Evolutionary conservation across 2,329 filamentous ascomycete species (phyloP).

Genomic region (Colletotrichum spinosum): DNA sequence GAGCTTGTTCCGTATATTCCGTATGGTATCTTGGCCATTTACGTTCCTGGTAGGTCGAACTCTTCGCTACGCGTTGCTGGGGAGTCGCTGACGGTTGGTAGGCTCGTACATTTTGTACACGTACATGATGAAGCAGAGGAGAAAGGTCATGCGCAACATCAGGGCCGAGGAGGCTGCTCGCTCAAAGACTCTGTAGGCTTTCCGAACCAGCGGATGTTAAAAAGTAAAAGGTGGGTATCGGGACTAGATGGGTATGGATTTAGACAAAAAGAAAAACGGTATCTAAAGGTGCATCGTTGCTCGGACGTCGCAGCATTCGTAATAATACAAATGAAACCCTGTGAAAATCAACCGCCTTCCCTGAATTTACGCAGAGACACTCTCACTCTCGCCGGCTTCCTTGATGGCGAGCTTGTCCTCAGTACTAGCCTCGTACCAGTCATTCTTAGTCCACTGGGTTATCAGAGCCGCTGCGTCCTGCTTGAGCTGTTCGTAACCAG

Average conservation of each 20-base stretch:
- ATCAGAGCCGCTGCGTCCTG: constrained; percentile 74
- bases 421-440: constrained; percentile 73
- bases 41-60: constrained; percentile 77
- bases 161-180: constrained; percentile 53
- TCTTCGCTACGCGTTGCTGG: constrained; percentile 5
- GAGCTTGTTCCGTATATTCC: constrained; percentile 68
- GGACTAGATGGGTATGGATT: constrained; percentile 29
- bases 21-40: constrained; percentile 75
- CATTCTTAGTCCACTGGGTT: constrained; percentile 71
- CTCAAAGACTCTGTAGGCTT: constrained; percentile 28
- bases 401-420: constrained; percentile 45
- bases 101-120: constrained; percentile 88
- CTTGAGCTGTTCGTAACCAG: constrained; percentile 76
- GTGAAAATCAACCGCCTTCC: neutral
- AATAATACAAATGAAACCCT: constrained; percentile 1
- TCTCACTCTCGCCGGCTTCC: constrained; percentile 34
- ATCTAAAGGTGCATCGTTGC: constrained; percentile 16
- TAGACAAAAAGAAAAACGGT: constrained; percentile 22
- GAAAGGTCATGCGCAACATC: constrained; percentile 78
- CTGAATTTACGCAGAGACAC: constrained; percentile 17
- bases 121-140: constrained; percentile 93
- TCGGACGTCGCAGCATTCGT: constrained; percentile 6
- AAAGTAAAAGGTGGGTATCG: constrained; percentile 17
- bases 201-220: neutral
- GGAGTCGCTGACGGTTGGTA: constrained; percentile 32